Evolutionary conservation across 768 basidiomycete species (phyloP), one percentile per base, ranked within the genome.

Genomic region (Leccinum longicurvipes): DNA sequence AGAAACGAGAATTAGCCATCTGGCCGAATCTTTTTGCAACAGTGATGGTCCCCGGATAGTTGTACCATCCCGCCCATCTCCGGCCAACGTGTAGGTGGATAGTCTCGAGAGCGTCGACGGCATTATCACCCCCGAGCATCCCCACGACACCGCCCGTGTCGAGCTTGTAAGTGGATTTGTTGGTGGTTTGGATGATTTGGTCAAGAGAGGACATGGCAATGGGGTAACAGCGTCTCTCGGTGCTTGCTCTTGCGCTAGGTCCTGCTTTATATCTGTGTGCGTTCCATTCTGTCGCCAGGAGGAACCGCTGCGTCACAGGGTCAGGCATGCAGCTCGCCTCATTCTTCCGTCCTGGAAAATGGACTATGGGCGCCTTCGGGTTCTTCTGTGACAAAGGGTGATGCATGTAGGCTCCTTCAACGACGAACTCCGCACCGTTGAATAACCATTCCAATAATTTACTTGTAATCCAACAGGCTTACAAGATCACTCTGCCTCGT

Each of bases 1-100:
- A 73, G 12, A 71, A 12, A 10, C 53, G 59, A 21, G 57, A 57
- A 12, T 58, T 23, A 17, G 69, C 67, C 48, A 73, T 66, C 32
- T 63, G 60, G 7, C 74, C 72, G 46, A 67, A 74, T n/a, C 49
- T 60, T 54, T 62, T 74, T 31, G 68, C 74, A 9, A 75, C 65
- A 6, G 57, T 58, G 34, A 62, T 59, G 34, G 67, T 44, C 12
- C 74, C 74, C 4, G 74, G 66, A 32, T 73, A 70, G 54, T 74
- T 74, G 58, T 74, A 74, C 70, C 70, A 75, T 34, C 72, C 73
- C 1, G 60, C 58, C 72, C 68, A 72, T 23, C 58, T 65, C 49
- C 70, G 66, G 21, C 65, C 62, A 25, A 60, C 36, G 55, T 66
- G 66, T 21, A 74, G 9, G 32, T 73, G 73, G n/a, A 75, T 68